A percentile compares a stretch with the other conserved stretches of the same genome.
These are phyloP conservation scores for Allodekkera sacchari DNA, from an alignment of 805 yeast genomes.

Conservation along the genomic window DNA sequence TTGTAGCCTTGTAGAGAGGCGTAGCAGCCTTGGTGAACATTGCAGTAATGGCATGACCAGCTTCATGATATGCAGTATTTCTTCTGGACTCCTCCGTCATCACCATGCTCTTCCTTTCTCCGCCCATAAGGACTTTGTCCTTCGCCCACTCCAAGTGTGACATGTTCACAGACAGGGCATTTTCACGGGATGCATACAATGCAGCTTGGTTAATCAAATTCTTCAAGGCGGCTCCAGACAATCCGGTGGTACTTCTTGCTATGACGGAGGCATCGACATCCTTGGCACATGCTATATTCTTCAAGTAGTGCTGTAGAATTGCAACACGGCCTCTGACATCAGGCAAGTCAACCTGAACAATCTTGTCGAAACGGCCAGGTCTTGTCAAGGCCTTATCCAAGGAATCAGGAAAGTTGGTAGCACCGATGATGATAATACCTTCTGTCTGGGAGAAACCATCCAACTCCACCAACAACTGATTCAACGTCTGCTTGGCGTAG, in stretches of 20 bases:
- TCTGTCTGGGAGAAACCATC: constrained; percentile 92
- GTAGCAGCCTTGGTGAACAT: constrained; percentile 92
- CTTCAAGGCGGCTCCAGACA: constrained; percentile 96
- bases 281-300: constrained; percentile 76
- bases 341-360: constrained; percentile 90
- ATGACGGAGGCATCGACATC: constrained; percentile 82
- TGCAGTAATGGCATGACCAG: constrained; percentile 99
- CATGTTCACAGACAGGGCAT: constrained; percentile 87
- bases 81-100: constrained; percentile 89
- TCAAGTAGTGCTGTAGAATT: constrained; percentile 84
- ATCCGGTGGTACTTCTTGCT: constrained; percentile 97
- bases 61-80: constrained; percentile 97
- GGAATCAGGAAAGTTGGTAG: constrained; percentile 96
- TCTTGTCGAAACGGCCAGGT: constrained; percentile 97
- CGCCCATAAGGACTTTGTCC: constrained; percentile 96
- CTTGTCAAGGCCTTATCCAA: constrained; percentile 95
- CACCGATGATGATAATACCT: constrained; percentile 94
- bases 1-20: constrained; percentile 92
- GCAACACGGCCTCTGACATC: constrained; percentile 97
- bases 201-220: constrained; percentile 98
- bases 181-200: constrained; percentile 86
- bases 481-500: constrained; percentile 93
- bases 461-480: constrained; percentile 89
- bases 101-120: constrained; percentile 96
- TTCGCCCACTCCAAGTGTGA: constrained; percentile 97